Evolutionary conservation across 495 filamentous ascomycete species (phyloP), one percentile per base, ranked within the genome.

Genomic region (Aspergillus nanangensis): DNA sequence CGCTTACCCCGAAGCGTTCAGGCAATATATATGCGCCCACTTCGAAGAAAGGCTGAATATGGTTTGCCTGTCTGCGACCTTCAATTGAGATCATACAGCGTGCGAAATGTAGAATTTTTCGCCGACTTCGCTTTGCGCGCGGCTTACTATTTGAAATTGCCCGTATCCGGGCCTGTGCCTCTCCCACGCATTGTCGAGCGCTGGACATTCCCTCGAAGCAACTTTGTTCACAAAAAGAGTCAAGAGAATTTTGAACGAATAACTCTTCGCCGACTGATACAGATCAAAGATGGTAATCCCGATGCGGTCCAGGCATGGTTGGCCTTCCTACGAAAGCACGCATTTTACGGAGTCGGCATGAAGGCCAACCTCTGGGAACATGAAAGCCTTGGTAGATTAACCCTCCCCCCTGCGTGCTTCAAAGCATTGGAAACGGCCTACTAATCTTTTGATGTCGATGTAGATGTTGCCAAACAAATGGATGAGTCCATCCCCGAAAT

Each of bases 241-340:
- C 90, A 98, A 66, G 94, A 98, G 70, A 98, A 98, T 62, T 98
- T 92, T 58, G 91, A 96, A 72, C 78, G 93, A 14, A 83, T 90
- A 43, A 98, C 93, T 14, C 63, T 90, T 48, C 80, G 93, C 41
- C 74, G 93, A 19, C 62, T 96, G 52, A 89, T 98, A 40, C 90
- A 96, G 71, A 90, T 98, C 61, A 83, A 88, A 57, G 93, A 97
- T 66, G 94, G 90, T 5, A 76, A 95, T 64, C 82, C 89, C 10
- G 88, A 96, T 65, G 81, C 78, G 3, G 90, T 98, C 27, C 83
- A 93, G 65, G 58, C 86, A 19, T 98, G 93, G 93, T 66, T 98
- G 35, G 91, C 88, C 10, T 97, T 93, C 51, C 62, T 98, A 51
- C 80, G 82, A 62, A 95, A 93, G 67, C 83, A 95, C 59, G 82